Base-by-base conservation (phyloP, 1,284 basidiomycete species). In the Cryptococcus sp. region DNA sequence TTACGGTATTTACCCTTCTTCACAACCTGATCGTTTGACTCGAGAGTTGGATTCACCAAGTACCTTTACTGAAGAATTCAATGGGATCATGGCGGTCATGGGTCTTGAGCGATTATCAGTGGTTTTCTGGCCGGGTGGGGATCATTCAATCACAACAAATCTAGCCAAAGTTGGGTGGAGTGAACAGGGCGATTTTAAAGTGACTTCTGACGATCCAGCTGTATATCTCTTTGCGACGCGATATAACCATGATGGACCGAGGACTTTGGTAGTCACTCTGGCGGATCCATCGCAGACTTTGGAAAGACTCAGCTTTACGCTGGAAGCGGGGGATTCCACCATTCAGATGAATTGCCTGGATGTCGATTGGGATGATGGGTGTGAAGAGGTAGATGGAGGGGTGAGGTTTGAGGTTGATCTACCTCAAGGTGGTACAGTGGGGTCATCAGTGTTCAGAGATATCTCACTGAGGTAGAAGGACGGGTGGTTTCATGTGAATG, bases 1-100 rank as follows among this genome's bases (percentile, higher is more conserved):
- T 4, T 87, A 86, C 66, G 78, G 80, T 11, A 75, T 79, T 44
- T 85, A 81, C 71, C 85, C 85, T 33, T 82, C 80, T 57, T 67
- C 50, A 56, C 61, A 41, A 5, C 14, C 11, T n/a, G 42, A 52
- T 5, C 15, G 32, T 4, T 52, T 67, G 1, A 46, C 34, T 5
- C 7, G 34, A 5, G 63, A 60, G 49, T 44, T 50, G 13, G 32
- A 36, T 10, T 31, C 23, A 4, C 65, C 63, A 8, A 54, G 36
- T 37, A 52, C 51, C n/a, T 50, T 48, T 2, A 50, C 58, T 4
- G 30, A 59, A 35, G 41, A 55, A 35, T 33, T 32, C 4, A 50
- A 52, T 32, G 62, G 62, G 15, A 50, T 58, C 4, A 50, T 52
- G 15, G 64, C 58, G 2, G 58, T 62, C 0, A 60, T 52, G 2